These are phyloP conservation scores for Amylocystis lapponica DNA, from an alignment of 768 basidiomycete species.

Conservation along the genomic window DNA sequence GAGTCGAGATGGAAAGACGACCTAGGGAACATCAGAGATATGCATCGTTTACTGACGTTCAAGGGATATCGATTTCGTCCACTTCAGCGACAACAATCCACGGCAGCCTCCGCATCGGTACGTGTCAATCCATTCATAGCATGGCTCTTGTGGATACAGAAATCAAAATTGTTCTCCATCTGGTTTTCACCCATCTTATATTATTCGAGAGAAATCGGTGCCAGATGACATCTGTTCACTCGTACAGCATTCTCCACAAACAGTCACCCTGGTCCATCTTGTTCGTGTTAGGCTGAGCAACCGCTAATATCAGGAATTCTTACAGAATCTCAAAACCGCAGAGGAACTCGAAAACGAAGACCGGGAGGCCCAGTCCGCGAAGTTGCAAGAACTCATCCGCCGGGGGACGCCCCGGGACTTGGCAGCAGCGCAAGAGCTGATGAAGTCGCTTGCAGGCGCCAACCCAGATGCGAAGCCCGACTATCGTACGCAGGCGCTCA, in stretches of 20 bases:
- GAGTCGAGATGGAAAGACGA: conserved; percentile 95
- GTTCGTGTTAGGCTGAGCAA: no score
- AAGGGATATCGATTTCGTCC: conserved; percentile 85
- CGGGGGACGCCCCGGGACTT: conserved; percentile 94
- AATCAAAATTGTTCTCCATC: no score
- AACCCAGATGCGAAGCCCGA: conserved; percentile 94
- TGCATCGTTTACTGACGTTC: conserved; percentile 91
- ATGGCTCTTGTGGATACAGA: no score
- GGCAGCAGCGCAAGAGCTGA: conserved; percentile 92
- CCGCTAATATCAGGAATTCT: neutral
- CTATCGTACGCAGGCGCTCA: conserved; percentile 84
- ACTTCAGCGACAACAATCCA: conserved; percentile 36
- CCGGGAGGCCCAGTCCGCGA: conserved; percentile 89
- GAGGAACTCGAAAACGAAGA: conserved; percentile 97
- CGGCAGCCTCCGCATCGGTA: conserved; percentile 37
- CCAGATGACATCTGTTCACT: no score
- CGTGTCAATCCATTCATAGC: no score
- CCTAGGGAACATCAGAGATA: conserved; percentile 93
- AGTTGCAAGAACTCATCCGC: conserved; percentile 97
- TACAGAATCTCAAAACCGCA: conserved; percentile 85
- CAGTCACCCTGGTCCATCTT: no score
- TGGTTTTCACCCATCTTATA: no score
- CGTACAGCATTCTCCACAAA: no score
- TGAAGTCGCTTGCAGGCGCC: conserved; percentile 93
- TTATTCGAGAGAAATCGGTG: no score